Evolutionary conservation across 2,329 filamentous ascomycete species (phyloP).

Genomic region (Leptographium lundbergii): DNA sequence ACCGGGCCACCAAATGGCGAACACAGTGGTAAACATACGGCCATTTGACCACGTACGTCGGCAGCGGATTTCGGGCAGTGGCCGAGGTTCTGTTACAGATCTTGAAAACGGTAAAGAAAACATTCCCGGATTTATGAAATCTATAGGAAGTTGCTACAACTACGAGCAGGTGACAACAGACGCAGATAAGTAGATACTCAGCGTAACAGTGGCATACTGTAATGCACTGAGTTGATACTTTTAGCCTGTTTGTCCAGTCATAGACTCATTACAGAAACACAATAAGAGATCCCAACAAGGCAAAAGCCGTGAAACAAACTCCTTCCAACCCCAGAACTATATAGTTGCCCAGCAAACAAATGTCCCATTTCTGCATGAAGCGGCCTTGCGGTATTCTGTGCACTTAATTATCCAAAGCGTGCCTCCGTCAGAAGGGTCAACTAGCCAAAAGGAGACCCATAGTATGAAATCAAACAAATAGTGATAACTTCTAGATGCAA

Average conservation of each 20-base stretch:
- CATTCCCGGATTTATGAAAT: neutral
- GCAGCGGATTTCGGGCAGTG: too few relatives aligned
- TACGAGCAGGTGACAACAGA: neutral
- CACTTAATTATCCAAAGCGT: slow-evolving; percentile 2
- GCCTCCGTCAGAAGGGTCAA: neutral
- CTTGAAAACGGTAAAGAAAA: neutral
- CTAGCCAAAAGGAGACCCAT: neutral
- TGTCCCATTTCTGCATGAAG: neutral
- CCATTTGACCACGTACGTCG: too few relatives aligned
- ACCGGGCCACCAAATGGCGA: too few relatives aligned
- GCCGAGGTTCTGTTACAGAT: too few relatives aligned
- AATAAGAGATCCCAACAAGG: slow-evolving; percentile 6
- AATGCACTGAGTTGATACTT: neutral
- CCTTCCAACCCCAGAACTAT: neutral
- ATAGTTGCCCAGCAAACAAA: neutral
- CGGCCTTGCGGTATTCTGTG: neutral
- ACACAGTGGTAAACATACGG: too few relatives aligned
- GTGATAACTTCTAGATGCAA: neutral
- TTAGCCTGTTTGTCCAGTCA: neutral
- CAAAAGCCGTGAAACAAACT: neutral
- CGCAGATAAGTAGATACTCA: too few relatives aligned
- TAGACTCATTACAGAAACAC: slow-evolving; percentile 4
- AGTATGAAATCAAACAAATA: neutral
- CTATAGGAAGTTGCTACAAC: neutral
- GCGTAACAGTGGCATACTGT: neutral